These are phyloP conservation scores for Xylaria sp. DNA, from an alignment of 2,329 filamentous ascomycete genomes.

Conservation along the genomic window DNA sequence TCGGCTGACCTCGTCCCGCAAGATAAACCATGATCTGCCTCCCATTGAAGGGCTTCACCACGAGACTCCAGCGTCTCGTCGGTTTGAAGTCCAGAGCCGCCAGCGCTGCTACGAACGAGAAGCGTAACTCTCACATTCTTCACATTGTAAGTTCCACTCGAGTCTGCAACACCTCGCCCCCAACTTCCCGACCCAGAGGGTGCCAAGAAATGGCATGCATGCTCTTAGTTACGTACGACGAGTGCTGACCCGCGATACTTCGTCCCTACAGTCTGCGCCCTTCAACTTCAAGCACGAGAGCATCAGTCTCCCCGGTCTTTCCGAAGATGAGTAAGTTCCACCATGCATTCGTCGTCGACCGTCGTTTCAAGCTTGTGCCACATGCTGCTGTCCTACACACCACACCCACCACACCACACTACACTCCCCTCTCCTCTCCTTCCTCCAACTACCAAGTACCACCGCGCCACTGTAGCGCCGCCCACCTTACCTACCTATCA, in stretches of 20 bases:
- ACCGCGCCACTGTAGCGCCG: slow-evolving; percentile 20
- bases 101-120: slow-evolving; percentile 36
- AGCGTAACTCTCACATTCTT: slow-evolving; percentile 38
- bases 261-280: slow-evolving; percentile 61
- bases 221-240: not conserved
- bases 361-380: not conserved
- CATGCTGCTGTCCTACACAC: not conserved
- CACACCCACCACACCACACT: not conserved
- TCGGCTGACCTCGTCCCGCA: slow-evolving; percentile 5
- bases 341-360: not conserved
- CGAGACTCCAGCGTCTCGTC: slow-evolving; percentile 44
- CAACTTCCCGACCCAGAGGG: not conserved
- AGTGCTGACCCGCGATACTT: slow-evolving; percentile 22
- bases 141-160: slow-evolving; percentile 45
- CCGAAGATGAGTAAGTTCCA: slow-evolving; percentile 67
- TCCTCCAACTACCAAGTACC: not conserved
- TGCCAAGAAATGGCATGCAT: not conserved
- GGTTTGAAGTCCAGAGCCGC: slow-evolving; percentile 41
- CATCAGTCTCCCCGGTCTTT: slow-evolving; percentile 65
- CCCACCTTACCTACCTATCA: slow-evolving; percentile 5
- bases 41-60: slow-evolving; percentile 39
- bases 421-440: not conserved
- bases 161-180: not conserved
- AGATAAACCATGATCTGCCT: slow-evolving; percentile 40
- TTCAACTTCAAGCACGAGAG: slow-evolving; percentile 68